These are phyloP conservation scores for Westerdykella sp. DNA, from an alignment of 2,329 filamentous ascomycete species.

Conservation along the genomic window DNA sequence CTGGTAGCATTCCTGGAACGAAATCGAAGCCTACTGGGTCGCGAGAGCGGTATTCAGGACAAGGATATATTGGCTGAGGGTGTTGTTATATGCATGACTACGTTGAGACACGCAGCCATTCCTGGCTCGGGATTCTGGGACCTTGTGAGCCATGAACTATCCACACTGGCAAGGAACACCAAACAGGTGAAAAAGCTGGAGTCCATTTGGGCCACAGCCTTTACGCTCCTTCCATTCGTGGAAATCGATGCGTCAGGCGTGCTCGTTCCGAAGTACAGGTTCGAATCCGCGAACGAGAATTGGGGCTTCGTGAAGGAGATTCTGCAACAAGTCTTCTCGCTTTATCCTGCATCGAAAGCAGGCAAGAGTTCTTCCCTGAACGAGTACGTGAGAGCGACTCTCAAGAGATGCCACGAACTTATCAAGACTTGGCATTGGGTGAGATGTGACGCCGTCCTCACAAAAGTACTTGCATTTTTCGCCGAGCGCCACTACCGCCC, in stretches of 20 bases:
- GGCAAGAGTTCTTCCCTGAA: conserved; percentile 45
- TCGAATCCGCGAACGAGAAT: conserved; percentile 39
- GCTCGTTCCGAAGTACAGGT: conserved; percentile 37
- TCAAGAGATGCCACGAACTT: conserved; percentile 50
- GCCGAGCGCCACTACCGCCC: conserved; percentile 48
- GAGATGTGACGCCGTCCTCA: conserved; percentile 49
- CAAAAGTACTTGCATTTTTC: conserved; percentile 55
- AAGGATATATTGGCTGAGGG: conserved; percentile 41
- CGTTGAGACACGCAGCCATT: conserved; percentile 29
- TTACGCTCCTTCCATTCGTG: conserved; percentile 48
- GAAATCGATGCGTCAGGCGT: conserved; percentile 50
- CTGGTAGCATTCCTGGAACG: conserved; percentile 43
- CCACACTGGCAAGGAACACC: conserved; percentile 10
- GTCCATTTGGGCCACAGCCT: conserved; percentile 41
- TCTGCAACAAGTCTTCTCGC: conserved; percentile 42
- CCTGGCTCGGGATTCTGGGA: conserved; percentile 40
- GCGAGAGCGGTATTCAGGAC: conserved; percentile 46
- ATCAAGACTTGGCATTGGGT: conserved; percentile 53
- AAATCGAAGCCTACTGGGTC: conserved; percentile 36
- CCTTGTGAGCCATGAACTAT: conserved; percentile 35
- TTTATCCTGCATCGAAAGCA: conserved; percentile 40
- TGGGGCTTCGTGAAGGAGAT: conserved; percentile 47
- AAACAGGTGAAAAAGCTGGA: conserved; percentile 31
- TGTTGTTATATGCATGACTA: conserved; percentile 43
- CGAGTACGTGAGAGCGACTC: conserved; percentile 47